Percentiles rank a stretch among this genome's conserved stretches.
phyloP scores from a whole-genome alignment of 1,139 yeast genomes.

The Diutina ranongensis region DNA sequence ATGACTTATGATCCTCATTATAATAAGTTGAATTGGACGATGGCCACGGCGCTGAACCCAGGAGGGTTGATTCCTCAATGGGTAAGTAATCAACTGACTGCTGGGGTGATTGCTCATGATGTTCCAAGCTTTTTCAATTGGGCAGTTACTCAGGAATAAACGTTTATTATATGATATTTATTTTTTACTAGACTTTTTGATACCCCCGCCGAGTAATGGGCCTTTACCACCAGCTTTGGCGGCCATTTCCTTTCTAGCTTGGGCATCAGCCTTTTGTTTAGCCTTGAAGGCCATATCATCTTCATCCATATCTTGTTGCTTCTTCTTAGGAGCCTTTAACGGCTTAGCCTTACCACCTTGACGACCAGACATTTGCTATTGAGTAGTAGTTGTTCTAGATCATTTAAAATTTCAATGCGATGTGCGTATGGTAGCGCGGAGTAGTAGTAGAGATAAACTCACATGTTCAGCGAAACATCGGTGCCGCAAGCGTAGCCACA shows the following conservation, averaged over 20 bases:
- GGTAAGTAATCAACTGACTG: neutral
- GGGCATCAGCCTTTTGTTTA: slow-evolving; percentile 90
- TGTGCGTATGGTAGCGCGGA: neutral
- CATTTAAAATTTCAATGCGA: no score
- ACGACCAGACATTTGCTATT: slow-evolving; percentile 49
- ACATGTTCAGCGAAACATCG: no score
- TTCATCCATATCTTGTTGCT: slow-evolving; percentile 62
- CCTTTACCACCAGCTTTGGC: slow-evolving; percentile 83
- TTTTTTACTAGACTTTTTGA: slow-evolving; percentile 77
- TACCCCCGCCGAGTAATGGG: slow-evolving; percentile 87
- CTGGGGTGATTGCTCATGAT: neutral
- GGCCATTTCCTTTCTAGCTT: slow-evolving; percentile 85
- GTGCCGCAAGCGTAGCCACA: no score
- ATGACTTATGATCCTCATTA: neutral
- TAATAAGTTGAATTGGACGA: neutral
- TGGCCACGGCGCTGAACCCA: neutral
- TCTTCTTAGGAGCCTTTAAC: slow-evolving; percentile 62
- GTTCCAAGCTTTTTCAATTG: neutral
- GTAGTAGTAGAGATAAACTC: no score
- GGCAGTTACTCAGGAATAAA: neutral
- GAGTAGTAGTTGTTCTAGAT: no score
- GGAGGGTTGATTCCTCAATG: slow-evolving; percentile 1
- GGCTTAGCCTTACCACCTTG: slow-evolving; percentile 69
- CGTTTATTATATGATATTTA: slow-evolving; percentile 12
- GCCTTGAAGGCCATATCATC: slow-evolving; percentile 86